phyloP scores from a whole-genome alignment of 805 yeast genomes.

The Candida gorgasii region DNA sequence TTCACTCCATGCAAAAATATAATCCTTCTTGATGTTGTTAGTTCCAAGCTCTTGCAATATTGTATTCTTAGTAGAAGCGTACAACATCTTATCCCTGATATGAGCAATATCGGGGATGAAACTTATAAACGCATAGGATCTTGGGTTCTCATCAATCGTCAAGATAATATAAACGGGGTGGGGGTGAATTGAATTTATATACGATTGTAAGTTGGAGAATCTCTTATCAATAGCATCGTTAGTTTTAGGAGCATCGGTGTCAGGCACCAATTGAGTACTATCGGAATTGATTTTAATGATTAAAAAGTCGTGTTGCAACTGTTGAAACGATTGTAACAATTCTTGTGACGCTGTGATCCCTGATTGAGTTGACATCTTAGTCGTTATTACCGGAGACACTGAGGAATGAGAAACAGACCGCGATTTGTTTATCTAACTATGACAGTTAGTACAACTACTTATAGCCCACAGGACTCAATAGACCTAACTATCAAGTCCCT shows the following conservation, averaged over 20 bases:
- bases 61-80: constrained; percentile 86
- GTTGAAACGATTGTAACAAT: constrained; percentile 30
- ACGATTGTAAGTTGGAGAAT: constrained; percentile 23
- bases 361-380: constrained; percentile 43
- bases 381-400: neutral
- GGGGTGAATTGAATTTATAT: constrained; percentile 29
- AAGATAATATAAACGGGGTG: constrained; percentile 38
- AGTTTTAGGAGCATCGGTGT: constrained; percentile 20
- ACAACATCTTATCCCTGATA: constrained; percentile 85
- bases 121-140: constrained; percentile 57
- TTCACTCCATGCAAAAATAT: constrained; percentile 52
- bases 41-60: constrained; percentile 74
- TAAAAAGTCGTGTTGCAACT: constrained; percentile 22
- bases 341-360: constrained; percentile 39
- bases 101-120: constrained; percentile 86
- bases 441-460: neutral
- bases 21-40: constrained; percentile 45
- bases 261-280: constrained; percentile 34
- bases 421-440: neutral
- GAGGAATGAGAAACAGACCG: neutral
- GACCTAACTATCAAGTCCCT: constrained; percentile 64
- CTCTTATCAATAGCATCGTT: constrained; percentile 15
- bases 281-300: constrained; percentile 35
- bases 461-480: constrained; percentile 43
- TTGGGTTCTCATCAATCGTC: constrained; percentile 15